These are phyloP conservation scores for Ulmus americana DNA, from an alignment of 331 rosid genomes.

Conservation along the genomic window DNA sequence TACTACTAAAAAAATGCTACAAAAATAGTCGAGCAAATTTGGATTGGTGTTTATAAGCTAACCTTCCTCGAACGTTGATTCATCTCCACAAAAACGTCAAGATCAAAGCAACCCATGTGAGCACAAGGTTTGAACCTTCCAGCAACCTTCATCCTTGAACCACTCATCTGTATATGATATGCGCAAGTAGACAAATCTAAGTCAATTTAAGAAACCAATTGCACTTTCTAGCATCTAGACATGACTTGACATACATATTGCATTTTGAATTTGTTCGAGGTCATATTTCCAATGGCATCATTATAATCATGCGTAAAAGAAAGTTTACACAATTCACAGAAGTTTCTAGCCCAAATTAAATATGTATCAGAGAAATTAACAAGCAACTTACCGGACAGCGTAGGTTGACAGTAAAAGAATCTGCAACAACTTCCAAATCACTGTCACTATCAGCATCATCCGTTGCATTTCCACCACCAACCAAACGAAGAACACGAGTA, in stretches of 20 bases:
- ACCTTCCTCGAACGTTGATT: slow-evolving; percentile 96
- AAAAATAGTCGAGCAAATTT: slow-evolving; percentile 10
- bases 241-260: no score
- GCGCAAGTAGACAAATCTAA: slow-evolving; percentile 16
- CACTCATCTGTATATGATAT: slow-evolving; percentile 71
- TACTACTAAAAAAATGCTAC: slow-evolving; percentile 14
- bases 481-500: slow-evolving; percentile 74
- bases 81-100: slow-evolving; percentile 92
- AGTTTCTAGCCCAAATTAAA: not conserved
- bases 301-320: no score
- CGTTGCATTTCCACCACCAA: slow-evolving; percentile 71
- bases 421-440: slow-evolving; percentile 95
- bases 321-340: no score
- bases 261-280: no score
- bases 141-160: slow-evolving; percentile 95
- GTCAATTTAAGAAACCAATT: slow-evolving; percentile 19
- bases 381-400: slow-evolving; percentile 84
- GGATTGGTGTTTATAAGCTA: slow-evolving; percentile 23
- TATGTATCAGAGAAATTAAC: not conserved
- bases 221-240: not conserved
- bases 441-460: slow-evolving; percentile 87
- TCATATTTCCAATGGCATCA: no score
- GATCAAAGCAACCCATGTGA: slow-evolving; percentile 97
- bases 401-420: slow-evolving; percentile 66
- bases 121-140: slow-evolving; percentile 94